These are phyloP conservation scores for Candida tunisiensis DNA, from an alignment of 1,139 yeast species.

Conservation along the genomic window DNA sequence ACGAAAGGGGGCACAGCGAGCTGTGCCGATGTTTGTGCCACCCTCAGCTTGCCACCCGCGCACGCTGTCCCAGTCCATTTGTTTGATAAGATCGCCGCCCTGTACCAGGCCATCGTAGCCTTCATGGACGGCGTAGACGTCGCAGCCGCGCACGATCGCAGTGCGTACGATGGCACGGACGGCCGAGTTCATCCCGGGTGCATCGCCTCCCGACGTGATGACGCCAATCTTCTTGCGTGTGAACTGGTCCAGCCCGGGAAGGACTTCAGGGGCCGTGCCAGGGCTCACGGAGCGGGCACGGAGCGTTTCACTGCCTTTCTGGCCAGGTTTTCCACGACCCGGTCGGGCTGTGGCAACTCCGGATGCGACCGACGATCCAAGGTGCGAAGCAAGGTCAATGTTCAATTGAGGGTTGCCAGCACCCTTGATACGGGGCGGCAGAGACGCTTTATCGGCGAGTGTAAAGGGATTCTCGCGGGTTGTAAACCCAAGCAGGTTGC, in stretches of 20 bases:
- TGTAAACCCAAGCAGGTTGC: conserved; percentile 43
- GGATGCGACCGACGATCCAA: too few relatives aligned
- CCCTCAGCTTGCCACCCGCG: conserved; percentile 85
- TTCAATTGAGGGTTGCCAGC: too few relatives aligned
- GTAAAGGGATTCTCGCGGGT: conserved; percentile 17
- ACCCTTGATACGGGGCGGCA: conserved; percentile 2
- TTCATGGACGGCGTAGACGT: conserved; percentile 85
- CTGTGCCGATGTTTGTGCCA: conserved; percentile 94
- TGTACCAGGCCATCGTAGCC: conserved; percentile 85
- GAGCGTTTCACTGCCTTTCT: too few relatives aligned
- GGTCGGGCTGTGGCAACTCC: too few relatives aligned
- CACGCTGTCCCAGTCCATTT: conserved; percentile 84
- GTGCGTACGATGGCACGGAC: conserved; percentile 91
- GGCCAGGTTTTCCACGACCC: too few relatives aligned
- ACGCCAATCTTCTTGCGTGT: conserved; percentile 57
- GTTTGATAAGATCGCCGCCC: conserved; percentile 64
- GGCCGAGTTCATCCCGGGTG: conserved; percentile 96
- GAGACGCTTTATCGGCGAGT: conserved; percentile 5
- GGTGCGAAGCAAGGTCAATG: too few relatives aligned
- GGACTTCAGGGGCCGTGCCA: too few relatives aligned
- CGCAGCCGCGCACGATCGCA: conserved; percentile 79
- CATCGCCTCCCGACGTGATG: conserved; percentile 97
- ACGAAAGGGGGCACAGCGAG: conserved; percentile 73
- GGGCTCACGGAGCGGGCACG: too few relatives aligned
- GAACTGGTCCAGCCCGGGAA: too few relatives aligned